Evolutionary conservation across 257 asterid genomes (phyloP).

Genomic region (Paraleonurus japonicus): DNA sequence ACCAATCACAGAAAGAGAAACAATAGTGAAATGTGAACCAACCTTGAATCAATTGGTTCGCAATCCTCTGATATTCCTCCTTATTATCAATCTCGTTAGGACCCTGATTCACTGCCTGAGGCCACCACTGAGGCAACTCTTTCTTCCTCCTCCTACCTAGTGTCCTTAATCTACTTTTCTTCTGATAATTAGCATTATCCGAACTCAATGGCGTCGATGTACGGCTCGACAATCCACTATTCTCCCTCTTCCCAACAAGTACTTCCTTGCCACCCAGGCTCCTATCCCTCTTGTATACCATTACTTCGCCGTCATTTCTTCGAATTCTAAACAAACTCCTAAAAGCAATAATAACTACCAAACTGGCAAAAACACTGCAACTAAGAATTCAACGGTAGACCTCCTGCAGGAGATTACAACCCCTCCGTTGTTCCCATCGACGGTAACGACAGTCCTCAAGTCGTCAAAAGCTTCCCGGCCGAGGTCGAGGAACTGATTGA

Average conservation of each 20-base stretch:
- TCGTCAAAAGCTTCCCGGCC: slow-evolving; percentile 65
- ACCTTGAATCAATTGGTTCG: slow-evolving; percentile 76
- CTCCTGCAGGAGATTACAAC: slow-evolving; percentile 66
- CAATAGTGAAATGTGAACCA: slow-evolving; percentile 13
- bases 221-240: slow-evolving; percentile 21
- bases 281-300: slow-evolving; percentile 79
- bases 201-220: slow-evolving; percentile 41
- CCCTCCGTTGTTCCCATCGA: slow-evolving; percentile 42
- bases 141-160: slow-evolving; percentile 45
- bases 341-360: slow-evolving; percentile 39
- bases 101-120: slow-evolving; percentile 36
- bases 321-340: slow-evolving; percentile 42
- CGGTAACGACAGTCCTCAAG: slow-evolving; percentile 50
- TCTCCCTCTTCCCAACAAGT: slow-evolving; percentile 61
- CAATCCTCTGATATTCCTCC: slow-evolving; percentile 71
- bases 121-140: slow-evolving; percentile 95
- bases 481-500: slow-evolving; percentile 40
- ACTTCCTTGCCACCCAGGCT: slow-evolving; percentile 94
- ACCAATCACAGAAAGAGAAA: neutral
- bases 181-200: slow-evolving; percentile 13
- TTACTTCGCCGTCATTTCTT: slow-evolving; percentile 32
- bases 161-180: slow-evolving; percentile 22
- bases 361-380: slow-evolving; percentile 43
- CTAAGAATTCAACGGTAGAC: slow-evolving; percentile 65
- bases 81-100: slow-evolving; percentile 33